Base-by-base conservation (phyloP, 306 rosid genomes). In the Quercus agrifolia region DNA sequence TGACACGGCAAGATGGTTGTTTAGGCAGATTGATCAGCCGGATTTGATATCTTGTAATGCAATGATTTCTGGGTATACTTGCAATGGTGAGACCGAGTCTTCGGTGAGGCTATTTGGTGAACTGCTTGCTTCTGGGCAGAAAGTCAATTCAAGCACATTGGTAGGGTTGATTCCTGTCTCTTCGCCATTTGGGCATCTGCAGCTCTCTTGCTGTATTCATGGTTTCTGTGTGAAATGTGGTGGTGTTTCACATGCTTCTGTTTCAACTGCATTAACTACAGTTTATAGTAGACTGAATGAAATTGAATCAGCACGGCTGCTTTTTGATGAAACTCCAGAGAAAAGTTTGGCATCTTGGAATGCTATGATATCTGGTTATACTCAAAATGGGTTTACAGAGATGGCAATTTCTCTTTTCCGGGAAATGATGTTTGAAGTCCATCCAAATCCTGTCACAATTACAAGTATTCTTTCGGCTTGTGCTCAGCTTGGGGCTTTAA, bases 391-490 rank as follows among this genome's bases (percentile, higher is more conserved):
- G 80, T 83, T 89, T 66, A 93, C 96, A 1, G 96, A 93, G 82
- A 83, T 49, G 3, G 97, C 98, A 25, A 86, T 95, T 75, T 81
- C 93, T 86, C 94, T 93, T 80, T 95, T 95, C 85, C 87, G 77
- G 78, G 90, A 91, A 74, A 95, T 95, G 98, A 90, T 69, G 74
- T 77, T 88, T 68, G 92, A 87, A 19, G 83, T 93, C 78, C 72
- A 71, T 46, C 98, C 98, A 23, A 93, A 91, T 88, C 90, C 92
- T 30, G 87, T 87, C 54, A 95, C 99, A 1, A 73, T 93, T 70
- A 90, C 99, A 49, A 91, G 91, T 79, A 77, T 91, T 76, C 98
- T 93, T 85, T 95, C 98, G 23, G 99, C 99, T 44, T 95, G 97
- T 78, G 98, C 99, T 73, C 98, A 93, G 80, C 97, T 93, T 56